These are phyloP conservation scores for Anthoceros angustus DNA, from an alignment of 225 moss, liverwort and hornwort species.

Conservation along the genomic window DNA sequence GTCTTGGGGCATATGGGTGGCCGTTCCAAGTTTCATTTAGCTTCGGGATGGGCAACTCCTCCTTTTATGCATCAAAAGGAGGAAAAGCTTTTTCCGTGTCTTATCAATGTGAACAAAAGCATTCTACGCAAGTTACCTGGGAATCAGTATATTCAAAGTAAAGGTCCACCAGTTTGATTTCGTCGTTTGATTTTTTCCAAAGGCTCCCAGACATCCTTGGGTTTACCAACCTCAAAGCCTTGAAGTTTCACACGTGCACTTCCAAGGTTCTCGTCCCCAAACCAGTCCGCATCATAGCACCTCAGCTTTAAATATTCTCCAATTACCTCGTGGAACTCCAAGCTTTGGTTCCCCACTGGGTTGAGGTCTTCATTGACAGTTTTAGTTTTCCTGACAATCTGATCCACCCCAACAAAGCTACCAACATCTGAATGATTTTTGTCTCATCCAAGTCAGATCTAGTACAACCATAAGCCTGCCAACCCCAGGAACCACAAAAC, in stretches of 20 bases:
- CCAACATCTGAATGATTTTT: neutral
- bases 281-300: slow-evolving; percentile 91
- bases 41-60: too few relatives aligned
- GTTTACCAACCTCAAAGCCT: slow-evolving; percentile 60
- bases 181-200: slow-evolving; percentile 90
- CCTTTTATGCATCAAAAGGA: too few relatives aligned
- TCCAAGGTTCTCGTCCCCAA: slow-evolving; percentile 92
- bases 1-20: too few relatives aligned
- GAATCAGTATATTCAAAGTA: slow-evolving; percentile 44
- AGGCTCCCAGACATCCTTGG: slow-evolving; percentile 88
- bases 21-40: too few relatives aligned
- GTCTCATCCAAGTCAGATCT: neutral
- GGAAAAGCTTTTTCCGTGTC: too few relatives aligned
- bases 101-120: neutral
- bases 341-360: slow-evolving; percentile 75
- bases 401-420: slow-evolving; percentile 8
- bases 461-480: neutral
- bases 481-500: too few relatives aligned
- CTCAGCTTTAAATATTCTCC: slow-evolving; percentile 95
- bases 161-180: slow-evolving; percentile 51
- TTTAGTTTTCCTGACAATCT: slow-evolving; percentile 89
- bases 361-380: slow-evolving; percentile 89
- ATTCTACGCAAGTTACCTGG: slow-evolving; percentile 29
- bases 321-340: slow-evolving; percentile 68
- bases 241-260: slow-evolving; percentile 94